Evolutionary conservation across 805 yeast species (phyloP).

Genomic region (Wickerhamomyces bovis): DNA sequence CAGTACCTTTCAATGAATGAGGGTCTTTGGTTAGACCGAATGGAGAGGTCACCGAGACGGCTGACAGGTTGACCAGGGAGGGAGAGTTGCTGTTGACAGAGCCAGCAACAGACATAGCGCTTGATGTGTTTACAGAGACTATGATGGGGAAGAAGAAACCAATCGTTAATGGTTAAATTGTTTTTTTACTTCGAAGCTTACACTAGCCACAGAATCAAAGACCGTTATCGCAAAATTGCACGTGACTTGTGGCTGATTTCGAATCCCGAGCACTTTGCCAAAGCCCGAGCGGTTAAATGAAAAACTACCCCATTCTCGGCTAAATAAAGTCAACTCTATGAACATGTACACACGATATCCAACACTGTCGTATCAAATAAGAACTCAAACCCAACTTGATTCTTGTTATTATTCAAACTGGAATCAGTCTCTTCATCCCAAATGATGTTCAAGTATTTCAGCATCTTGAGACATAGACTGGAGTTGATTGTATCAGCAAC

Average conservation of each 20-base stretch:
- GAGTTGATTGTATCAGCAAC: slow-evolving; percentile 15
- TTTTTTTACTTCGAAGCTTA: background rate
- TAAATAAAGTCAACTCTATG: background rate
- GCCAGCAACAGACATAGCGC: slow-evolving; percentile 16
- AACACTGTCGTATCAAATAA: slow-evolving; percentile 22
- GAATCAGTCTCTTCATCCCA: slow-evolving; percentile 17
- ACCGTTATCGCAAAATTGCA: background rate
- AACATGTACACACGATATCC: slow-evolving; percentile 9
- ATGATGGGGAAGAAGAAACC: background rate
- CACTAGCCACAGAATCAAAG: background rate
- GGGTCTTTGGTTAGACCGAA: slow-evolving; percentile 62
- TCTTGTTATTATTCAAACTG: background rate
- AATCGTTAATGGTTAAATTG: background rate
- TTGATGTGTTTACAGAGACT: background rate
- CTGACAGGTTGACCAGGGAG: slow-evolving; percentile 25
- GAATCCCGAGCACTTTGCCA: background rate
- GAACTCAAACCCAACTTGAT: slow-evolving; percentile 20
- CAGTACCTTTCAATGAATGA: slow-evolving; percentile 38
- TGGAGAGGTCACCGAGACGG: slow-evolving; percentile 42
- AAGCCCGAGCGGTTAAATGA: background rate
- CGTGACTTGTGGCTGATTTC: background rate
- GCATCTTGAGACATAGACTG: slow-evolving; percentile 15
- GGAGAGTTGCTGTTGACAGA: slow-evolving; percentile 17
- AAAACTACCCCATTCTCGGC: background rate
- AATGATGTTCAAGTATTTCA: slow-evolving; percentile 19